These are phyloP conservation scores for Durusdinium trenchii DNA, from an alignment of 73 alveolate species.

Conservation along the genomic window DNA sequence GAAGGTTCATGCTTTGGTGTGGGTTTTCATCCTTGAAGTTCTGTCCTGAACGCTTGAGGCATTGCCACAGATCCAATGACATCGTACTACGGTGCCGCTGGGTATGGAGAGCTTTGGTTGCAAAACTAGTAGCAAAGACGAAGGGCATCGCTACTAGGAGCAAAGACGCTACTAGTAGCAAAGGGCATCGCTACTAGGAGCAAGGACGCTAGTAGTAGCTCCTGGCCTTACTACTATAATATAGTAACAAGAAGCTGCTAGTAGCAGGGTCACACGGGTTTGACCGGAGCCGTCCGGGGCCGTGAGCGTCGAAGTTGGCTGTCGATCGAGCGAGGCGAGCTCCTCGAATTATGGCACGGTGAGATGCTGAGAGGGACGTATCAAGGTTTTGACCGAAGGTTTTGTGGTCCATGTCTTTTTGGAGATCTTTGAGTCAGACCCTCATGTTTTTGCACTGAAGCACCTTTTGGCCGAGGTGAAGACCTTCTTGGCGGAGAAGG, in stretches of 20 bases:
- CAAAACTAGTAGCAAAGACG: too few species aligned
- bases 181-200: too few species aligned
- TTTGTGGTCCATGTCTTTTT: neutral
- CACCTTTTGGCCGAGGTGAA: slow-evolving; percentile 5
- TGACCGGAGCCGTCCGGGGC: neutral
- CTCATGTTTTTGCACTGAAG: neutral
- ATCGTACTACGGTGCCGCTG: slow-evolving; percentile 55
- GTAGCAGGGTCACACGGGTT: neutral
- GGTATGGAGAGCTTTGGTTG: slow-evolving; percentile 49
- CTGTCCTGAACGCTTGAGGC: slow-evolving; percentile 1
- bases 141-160: too few species aligned
- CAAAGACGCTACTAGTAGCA: too few species aligned
- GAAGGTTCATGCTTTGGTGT: neutral
- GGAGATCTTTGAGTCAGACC: neutral
- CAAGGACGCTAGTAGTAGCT: too few species aligned
- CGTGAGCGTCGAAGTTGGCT: neutral
- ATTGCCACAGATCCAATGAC: slow-evolving; percentile 90
- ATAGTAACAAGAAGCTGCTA: too few species aligned
- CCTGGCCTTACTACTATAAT: too few species aligned
- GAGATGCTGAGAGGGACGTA: neutral
- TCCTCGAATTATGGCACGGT: slow-evolving; percentile 74
- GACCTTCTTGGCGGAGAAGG: slow-evolving; percentile 84
- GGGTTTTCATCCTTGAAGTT: neutral
- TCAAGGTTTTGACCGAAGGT: neutral
- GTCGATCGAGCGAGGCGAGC: neutral